Evolutionary conservation across 202 grass and related monocot genomes (phyloP).

Genomic region (Setaria viridis): DNA sequence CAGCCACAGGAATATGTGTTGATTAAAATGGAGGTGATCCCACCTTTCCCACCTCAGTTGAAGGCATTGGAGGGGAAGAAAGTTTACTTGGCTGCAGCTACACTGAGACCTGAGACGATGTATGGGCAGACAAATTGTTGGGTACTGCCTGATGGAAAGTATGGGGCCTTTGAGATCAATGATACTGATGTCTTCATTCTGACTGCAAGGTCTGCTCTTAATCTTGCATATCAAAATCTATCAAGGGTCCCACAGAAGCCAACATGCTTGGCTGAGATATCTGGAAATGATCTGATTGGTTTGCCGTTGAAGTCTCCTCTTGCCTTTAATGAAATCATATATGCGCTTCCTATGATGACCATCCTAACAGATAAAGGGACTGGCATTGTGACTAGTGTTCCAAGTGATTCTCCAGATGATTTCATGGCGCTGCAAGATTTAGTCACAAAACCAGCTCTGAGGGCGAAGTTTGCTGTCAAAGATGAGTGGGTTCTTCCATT

Average conservation of each 20-base stretch:
- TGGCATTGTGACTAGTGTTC: conserved; percentile 91
- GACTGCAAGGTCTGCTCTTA: conserved; percentile 73
- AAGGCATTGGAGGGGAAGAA: conserved; percentile 80
- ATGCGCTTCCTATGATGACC: conserved; percentile 89
- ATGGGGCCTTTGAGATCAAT: conserved; percentile 91
- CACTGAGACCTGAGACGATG: conserved; percentile 86
- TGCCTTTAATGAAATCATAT: conserved; percentile 74
- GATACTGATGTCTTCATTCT: conserved; percentile 86
- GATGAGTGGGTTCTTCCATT: conserved; percentile 87
- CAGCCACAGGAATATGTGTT: conserved; percentile 84
- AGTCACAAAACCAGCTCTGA: conserved; percentile 75
- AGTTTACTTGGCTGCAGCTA: conserved; percentile 83
- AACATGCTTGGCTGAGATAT: conserved; percentile 68
- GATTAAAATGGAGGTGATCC: conserved; percentile 86
- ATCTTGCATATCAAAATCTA: conserved; percentile 85
- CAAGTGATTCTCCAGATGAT: conserved; percentile 92
- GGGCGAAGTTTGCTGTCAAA: conserved; percentile 77
- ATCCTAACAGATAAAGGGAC: conserved; percentile 87
- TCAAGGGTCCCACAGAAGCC: conserved; percentile 69
- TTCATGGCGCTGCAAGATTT: conserved; percentile 86
- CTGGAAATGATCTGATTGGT: conserved; percentile 85
- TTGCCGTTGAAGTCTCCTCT: conserved; percentile 76
- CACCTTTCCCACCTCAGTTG: conserved; percentile 77
- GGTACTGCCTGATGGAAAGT: conserved; percentile 86
- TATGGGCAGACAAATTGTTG: conserved; percentile 94